Percentiles rank a stretch among this genome's conserved stretches.
phyloP scores from a whole-genome alignment of 75 land plant species.

The Picea sitchensis region DNA sequence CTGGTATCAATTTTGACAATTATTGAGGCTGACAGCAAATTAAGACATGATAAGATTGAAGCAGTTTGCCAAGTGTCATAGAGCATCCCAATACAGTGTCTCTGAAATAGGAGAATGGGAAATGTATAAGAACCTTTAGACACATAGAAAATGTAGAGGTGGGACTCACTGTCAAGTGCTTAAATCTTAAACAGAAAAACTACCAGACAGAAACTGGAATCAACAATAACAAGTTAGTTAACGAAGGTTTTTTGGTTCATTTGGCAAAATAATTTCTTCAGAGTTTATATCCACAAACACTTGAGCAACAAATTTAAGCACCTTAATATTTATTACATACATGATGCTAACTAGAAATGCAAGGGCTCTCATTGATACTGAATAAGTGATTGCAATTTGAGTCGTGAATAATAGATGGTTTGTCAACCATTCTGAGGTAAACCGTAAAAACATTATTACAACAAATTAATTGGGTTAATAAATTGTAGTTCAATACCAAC shows the following conservation, averaged over 20 bases:
- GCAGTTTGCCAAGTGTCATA: neutral
- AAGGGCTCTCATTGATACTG: neutral
- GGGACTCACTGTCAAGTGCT: conserved; percentile 16
- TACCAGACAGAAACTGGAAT: too few relatives aligned
- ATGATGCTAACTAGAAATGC: neutral
- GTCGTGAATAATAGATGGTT: neutral
- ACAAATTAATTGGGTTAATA: neutral
- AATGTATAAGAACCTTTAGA: conserved; percentile 70
- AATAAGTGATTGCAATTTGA: neutral
- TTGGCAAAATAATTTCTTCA: neutral
- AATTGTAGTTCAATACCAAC: neutral
- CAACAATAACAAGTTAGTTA: too few relatives aligned
- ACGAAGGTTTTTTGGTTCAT: neutral
- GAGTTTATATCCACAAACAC: neutral
- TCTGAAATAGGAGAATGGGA: conserved; percentile 71
- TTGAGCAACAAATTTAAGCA: neutral
- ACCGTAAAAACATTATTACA: neutral
- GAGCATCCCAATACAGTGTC: conserved; percentile 39
- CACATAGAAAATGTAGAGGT: conserved; percentile 65
- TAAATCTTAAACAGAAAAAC: conserved; percentile 27
- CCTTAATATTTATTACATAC: neutral
- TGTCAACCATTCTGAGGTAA: neutral
- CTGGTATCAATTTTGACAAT: neutral
- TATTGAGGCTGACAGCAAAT: neutral
- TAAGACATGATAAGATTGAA: neutral